Evolutionary conservation across 352 stramenopile species (phyloP).

Genomic region (Phytopythium helicoides): DNA sequence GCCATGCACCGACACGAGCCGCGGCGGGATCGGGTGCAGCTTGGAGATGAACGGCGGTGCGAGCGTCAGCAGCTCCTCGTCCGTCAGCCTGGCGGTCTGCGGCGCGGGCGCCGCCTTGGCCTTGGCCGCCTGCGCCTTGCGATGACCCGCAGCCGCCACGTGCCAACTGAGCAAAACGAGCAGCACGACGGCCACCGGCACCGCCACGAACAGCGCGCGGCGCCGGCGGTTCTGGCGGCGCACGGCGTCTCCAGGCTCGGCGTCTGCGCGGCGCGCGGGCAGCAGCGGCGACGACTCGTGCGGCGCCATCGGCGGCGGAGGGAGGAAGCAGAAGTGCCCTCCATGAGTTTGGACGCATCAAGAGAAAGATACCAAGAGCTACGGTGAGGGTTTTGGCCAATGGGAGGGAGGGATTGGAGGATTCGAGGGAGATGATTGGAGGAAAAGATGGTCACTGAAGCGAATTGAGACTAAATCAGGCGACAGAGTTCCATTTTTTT

Average conservation of each 20-base stretch:
- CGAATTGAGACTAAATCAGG: too few relatives aligned
- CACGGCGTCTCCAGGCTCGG: background rate
- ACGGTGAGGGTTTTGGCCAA: too few relatives aligned
- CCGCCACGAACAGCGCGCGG: conserved; percentile 49
- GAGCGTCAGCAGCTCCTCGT: conserved; percentile 53
- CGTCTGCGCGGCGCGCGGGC: conserved; percentile 11
- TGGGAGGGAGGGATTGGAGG: too few relatives aligned
- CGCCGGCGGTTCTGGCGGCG: conserved; percentile 23
- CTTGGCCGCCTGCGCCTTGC: conserved; percentile 2
- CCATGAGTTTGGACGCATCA: too few relatives aligned
- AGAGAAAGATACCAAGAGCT: too few relatives aligned
- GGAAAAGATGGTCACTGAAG: too few relatives aligned
- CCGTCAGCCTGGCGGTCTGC: conserved; percentile 23
- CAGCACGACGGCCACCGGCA: conserved; percentile 49
- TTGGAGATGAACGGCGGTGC: conserved; percentile 51
- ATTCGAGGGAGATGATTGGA: too few relatives aligned
- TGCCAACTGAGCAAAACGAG: conserved; percentile 49
- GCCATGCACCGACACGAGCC: conserved; percentile 37
- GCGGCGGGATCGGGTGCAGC: conserved; percentile 56
- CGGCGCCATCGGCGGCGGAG: conserved; percentile 4
- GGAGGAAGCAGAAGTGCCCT: background rate
- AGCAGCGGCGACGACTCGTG: conserved; percentile 64
- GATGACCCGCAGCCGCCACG: conserved; percentile 15
- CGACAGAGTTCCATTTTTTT: too few relatives aligned
- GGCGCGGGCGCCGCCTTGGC: background rate